Percentiles rank a stretch among this genome's conserved stretches.
phyloP scores from a whole-genome alignment of 176 grass and related monocot species.

The Avena sativa region DNA sequence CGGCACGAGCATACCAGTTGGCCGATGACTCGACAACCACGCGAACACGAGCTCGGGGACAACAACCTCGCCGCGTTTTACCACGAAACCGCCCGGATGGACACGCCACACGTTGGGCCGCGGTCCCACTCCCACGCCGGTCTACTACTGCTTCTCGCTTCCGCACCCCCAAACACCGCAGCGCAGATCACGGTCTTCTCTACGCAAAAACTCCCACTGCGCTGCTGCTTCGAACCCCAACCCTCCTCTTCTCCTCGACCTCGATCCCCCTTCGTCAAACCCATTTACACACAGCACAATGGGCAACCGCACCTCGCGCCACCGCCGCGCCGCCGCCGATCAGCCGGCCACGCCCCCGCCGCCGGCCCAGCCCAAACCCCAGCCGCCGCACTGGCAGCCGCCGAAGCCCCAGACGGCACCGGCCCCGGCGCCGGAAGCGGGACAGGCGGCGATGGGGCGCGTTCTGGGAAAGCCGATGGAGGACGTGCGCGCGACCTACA shows the following conservation, averaged over 20 bases:
- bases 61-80: background rate
- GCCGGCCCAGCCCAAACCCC: slow-evolving; percentile 34
- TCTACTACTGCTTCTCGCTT: background rate
- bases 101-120: background rate
- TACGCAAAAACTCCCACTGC: slow-evolving; percentile 2
- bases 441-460: slow-evolving; percentile 51
- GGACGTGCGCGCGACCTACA: slow-evolving; percentile 87
- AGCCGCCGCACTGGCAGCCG: background rate
- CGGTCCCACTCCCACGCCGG: background rate
- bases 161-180: slow-evolving; percentile 2
- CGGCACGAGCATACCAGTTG: background rate
- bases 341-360: slow-evolving; percentile 27
- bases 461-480: slow-evolving; percentile 86
- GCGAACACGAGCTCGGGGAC: background rate
- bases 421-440: slow-evolving; percentile 8
- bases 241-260: background rate
- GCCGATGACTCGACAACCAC: background rate
- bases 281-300: slow-evolving; percentile 45
- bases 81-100: background rate
- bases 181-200: background rate
- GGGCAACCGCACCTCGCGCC: slow-evolving; percentile 81
- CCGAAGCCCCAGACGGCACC: background rate
- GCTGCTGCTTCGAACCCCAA: slow-evolving; percentile 18
- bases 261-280: slow-evolving; percentile 27
- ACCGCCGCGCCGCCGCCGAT: slow-evolving; percentile 47